These are phyloP conservation scores for Fusarium aywerte DNA, from an alignment of 2,329 filamentous ascomycete species.

Conservation along the genomic window DNA sequence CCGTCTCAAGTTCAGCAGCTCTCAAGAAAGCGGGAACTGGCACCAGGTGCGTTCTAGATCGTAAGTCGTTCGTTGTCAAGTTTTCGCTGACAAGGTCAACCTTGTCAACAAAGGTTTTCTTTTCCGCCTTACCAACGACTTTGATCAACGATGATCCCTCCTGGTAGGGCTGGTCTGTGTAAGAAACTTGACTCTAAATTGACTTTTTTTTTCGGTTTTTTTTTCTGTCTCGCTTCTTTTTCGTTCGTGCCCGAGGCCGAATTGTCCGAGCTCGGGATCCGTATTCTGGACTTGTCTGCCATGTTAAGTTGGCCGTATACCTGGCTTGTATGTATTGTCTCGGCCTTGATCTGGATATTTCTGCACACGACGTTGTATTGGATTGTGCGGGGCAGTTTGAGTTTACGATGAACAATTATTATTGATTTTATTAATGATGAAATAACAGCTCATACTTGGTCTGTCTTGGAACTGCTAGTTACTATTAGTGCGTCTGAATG, in stretches of 20 bases:
- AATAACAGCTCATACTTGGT: slow-evolving; percentile 25
- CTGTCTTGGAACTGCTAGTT: too few species aligned
- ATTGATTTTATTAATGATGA: slow-evolving; percentile 31
- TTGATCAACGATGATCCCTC: slow-evolving; percentile 19
- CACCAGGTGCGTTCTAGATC: slow-evolving; percentile 19
- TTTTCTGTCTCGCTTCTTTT: neutral
- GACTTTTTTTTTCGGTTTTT: neutral
- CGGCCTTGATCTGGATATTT: slow-evolving; percentile 7
- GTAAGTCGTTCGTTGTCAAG: slow-evolving; percentile 2
- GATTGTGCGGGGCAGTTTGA: slow-evolving; percentile 22
- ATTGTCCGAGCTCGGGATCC: slow-evolving; percentile 16
- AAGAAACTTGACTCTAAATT: slow-evolving; percentile 11
- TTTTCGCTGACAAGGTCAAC: slow-evolving; percentile 11
- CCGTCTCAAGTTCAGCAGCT: slow-evolving; percentile 29
- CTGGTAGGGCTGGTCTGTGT: neutral
- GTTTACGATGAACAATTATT: slow-evolving; percentile 11
- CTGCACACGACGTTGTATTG: slow-evolving; percentile 21
- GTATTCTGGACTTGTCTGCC: slow-evolving; percentile 13
- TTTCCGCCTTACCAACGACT: neutral
- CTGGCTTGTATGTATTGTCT: neutral
- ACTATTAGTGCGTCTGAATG: too few species aligned
- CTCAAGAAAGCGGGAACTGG: slow-evolving; percentile 7
- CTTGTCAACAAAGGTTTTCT: neutral
- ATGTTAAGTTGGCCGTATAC: too few species aligned
- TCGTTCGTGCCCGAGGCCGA: slow-evolving; percentile 6